These are phyloP conservation scores for Lineolata rhizophorae DNA, from an alignment of 495 filamentous ascomycete species.

Conservation along the genomic window DNA sequence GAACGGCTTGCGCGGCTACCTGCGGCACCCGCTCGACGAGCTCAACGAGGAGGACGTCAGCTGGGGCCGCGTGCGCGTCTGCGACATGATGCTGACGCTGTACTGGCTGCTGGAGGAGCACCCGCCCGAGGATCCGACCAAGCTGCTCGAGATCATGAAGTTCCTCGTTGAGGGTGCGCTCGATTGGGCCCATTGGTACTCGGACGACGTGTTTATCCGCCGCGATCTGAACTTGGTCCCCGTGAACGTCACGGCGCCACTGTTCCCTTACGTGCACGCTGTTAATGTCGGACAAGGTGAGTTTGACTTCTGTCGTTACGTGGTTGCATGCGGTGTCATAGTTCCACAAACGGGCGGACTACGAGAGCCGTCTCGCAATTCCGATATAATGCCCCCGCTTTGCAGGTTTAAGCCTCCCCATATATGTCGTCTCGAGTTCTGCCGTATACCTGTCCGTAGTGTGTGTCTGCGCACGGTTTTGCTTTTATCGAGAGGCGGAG, in stretches of 20 bases:
- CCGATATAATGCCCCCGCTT: no score
- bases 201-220: constrained; percentile 18
- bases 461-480: no score
- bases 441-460: no score
- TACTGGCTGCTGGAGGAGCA: constrained; percentile 32
- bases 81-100: constrained; percentile 18
- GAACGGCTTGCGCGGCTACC: constrained; percentile 26
- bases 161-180: constrained; percentile 19
- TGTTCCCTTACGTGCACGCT: constrained; percentile 23
- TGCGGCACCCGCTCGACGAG: constrained; percentile 20
- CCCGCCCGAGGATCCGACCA: constrained; percentile 15
- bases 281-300: constrained; percentile 28
- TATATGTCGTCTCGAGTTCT: no score
- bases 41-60: constrained; percentile 13
- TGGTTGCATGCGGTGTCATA: no score
- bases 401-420: no score
- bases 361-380: no score
- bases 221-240: constrained; percentile 20
- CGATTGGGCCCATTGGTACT: constrained; percentile 25
- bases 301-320: no score
- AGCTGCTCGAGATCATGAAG: constrained; percentile 24
- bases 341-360: no score
- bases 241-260: constrained; percentile 4
- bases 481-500: no score
- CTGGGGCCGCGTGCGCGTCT: constrained; percentile 6